Conservation (phyloP, 345 rosid genomes). For the Populus euphratica region DNA sequence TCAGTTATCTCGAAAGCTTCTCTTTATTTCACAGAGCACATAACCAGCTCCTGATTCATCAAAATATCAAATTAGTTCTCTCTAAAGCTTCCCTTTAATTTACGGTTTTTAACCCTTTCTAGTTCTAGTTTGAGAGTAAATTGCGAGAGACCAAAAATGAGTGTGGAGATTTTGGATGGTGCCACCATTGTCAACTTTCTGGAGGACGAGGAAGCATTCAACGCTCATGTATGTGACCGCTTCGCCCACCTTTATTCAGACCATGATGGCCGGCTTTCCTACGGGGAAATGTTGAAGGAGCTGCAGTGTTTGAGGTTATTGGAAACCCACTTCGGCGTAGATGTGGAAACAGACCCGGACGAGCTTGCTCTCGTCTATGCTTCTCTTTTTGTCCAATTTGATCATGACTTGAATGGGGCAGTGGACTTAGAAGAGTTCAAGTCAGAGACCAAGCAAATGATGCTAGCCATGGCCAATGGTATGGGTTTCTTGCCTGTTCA, state of each 20-base stretch:
- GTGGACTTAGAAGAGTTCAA: conserved; percentile 46
- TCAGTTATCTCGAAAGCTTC: too few species aligned
- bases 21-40: too few species aligned
- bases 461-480: conserved; percentile 50
- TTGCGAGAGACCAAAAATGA: conserved; percentile 15
- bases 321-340: conserved; percentile 40
- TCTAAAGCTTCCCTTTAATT: not conserved
- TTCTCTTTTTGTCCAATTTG: conserved; percentile 33
- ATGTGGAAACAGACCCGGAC: conserved; percentile 26
- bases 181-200: conserved; percentile 39
- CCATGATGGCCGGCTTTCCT: conserved; percentile 40
- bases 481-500: conserved; percentile 26
- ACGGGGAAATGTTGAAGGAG: conserved; percentile 44
- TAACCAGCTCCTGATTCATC: not conserved
- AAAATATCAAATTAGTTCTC: not conserved
- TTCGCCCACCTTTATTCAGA: conserved; percentile 32
- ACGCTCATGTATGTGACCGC: conserved; percentile 10
- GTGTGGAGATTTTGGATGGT: conserved; percentile 39
- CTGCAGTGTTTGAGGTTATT: conserved; percentile 37
- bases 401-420: conserved; percentile 37
- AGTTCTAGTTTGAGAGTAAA: too few species aligned
- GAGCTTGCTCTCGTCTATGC: conserved; percentile 27
- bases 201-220: conserved; percentile 46
- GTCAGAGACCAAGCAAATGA: conserved; percentile 41
- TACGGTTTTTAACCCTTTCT: not conserved